Evolutionary conservation across 192 early-diverging fungal genomes (phyloP), one percentile per base, ranked within the genome.

Genomic region (Coemansia sp.): DNA sequence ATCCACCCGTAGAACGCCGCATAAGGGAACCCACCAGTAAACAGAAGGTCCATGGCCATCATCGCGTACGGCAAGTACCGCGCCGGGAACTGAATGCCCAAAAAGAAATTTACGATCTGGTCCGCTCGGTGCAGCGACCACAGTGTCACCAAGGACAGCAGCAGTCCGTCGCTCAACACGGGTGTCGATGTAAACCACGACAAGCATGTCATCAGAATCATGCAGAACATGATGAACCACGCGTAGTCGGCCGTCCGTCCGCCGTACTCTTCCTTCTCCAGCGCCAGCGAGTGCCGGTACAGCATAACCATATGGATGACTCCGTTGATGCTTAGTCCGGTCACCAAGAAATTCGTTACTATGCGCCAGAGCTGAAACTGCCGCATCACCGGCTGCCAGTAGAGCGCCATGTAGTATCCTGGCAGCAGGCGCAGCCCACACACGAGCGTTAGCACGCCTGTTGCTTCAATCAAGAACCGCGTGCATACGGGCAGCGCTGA

Each of bases 331-430:
- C 70, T 63, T 14, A 93, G 56, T 7, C 58, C 63, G 3, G 83
- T 68, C 15, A 73, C 54, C 56, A 95, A 74, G 58, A 90, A 90
- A 17, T 79, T 60, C 4, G 93, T 91, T 3, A 89, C 70, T 14
- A 93, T 66, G 18, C 93, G 84, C 88, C 92, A 93, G 66, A 90
- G 83, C 63, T 93, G 86, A 52, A 88, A 87, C 28, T 70, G 83
- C 65, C 73, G 60, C 49, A 74, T 65, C 14, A 91, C 63, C 2
- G 40, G 25, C 3, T 66, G 68, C 83, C 88, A 90, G 55, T 74
- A 49, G 11, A 92, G 81, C 23, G 70, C 28, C 34, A 92, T 12
- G 31, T 68, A 63, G 55, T 67, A 51, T 15, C 61, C 70, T 23
- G 54, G 12, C 42, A 72, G 9, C 9, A 72, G 0, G 1, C 12